Base-by-base conservation (phyloP, 1,284 basidiomycete genomes). In the Ceratobasidium sp. region DNA sequence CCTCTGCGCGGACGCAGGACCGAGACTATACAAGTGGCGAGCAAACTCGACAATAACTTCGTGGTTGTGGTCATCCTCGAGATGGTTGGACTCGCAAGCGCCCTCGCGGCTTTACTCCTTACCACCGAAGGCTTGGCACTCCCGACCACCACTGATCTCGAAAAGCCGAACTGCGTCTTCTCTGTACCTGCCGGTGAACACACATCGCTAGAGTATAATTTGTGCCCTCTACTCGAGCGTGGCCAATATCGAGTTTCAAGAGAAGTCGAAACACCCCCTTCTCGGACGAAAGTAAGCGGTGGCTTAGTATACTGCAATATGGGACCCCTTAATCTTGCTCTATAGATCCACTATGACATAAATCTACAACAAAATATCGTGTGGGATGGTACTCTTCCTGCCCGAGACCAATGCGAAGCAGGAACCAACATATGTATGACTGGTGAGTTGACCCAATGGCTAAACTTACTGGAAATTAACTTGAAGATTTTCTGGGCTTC, bases 361-460 rank as follows among this genome's bases (percentile, higher is more conserved):
- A 71, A 24, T 22, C 9, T 71, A 27, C 39, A 39, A 6, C 27
- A 48, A 16, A 37, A 49, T 29, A 14, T 71, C 16, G 43, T 22
- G 19, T 71, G 68, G 68, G 68, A 71, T 59, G 68, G 68, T n/a
- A 71, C 68, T 48, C 68, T 71, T 16, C 68, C 68, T 24, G 22
- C 56, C n/a, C 54, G 68, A 11, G 68, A 71, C n/a, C 68, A 71
- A 43, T 71, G 68, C 29, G 39, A 58, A 27, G 7, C 31, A n/a
- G 68, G 68, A 37, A 59, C 68, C 13, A 71, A 61, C 27, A 53
- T 71, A 8, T 71, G 68, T 41, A 71, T 71, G 68, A 71, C 68
- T 24, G 68, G 68, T 61, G 22, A 34, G 68, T 27, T 54, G 13
- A 16, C 8, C 29, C 19, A 34, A 19, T n/a, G 31, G n/a, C 29